Evolutionary conservation across 1,284 basidiomycete species (phyloP).

Genomic region (Acaromyces ingoldii): DNA sequence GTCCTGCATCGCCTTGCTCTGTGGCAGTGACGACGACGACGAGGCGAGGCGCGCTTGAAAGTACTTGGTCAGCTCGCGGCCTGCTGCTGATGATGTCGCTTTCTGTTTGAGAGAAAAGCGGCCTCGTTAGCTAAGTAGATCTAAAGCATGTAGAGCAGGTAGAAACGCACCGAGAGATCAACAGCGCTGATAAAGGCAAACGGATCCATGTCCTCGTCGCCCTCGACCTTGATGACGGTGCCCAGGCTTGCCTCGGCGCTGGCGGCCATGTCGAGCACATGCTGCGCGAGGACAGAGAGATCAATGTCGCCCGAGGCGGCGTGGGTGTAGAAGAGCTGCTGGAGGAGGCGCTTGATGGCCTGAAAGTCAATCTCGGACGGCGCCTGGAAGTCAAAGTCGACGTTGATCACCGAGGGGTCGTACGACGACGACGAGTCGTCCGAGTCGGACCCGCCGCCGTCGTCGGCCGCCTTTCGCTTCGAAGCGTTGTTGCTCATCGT

Average conservation of each 20-base stretch:
- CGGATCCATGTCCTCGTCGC: constrained; percentile 45
- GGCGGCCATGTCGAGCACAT: constrained; percentile 23
- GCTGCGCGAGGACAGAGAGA: constrained; percentile 28
- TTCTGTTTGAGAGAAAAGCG: constrained; percentile 15
- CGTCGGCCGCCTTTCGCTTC: neutral
- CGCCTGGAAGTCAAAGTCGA: constrained; percentile 45
- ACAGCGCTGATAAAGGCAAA: constrained; percentile 45
- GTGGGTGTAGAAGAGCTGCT: constrained; percentile 50
- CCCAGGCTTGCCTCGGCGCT: constrained; percentile 23
- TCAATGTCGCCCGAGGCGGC: constrained; percentile 32
- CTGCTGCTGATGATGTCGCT: constrained; percentile 6
- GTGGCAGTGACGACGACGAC: constrained; percentile 20
- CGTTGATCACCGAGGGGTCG: constrained; percentile 39
- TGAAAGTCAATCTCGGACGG: constrained; percentile 41
- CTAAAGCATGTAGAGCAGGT: constrained; percentile 13
- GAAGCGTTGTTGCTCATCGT: neutral
- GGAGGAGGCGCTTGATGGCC: constrained; percentile 42
- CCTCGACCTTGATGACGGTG: constrained; percentile 44
- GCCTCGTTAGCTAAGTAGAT: constrained; percentile 22
- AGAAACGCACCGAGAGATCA: constrained; percentile 11
- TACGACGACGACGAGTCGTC: neutral
- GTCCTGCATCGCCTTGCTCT: constrained; percentile 18
- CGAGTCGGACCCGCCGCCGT: neutral
- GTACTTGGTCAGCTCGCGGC: constrained; percentile 17
- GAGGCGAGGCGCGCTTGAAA: constrained; percentile 23